Conservation (phyloP, 148 eudicot species). For the Vaccinium vitisidaea region DNA sequence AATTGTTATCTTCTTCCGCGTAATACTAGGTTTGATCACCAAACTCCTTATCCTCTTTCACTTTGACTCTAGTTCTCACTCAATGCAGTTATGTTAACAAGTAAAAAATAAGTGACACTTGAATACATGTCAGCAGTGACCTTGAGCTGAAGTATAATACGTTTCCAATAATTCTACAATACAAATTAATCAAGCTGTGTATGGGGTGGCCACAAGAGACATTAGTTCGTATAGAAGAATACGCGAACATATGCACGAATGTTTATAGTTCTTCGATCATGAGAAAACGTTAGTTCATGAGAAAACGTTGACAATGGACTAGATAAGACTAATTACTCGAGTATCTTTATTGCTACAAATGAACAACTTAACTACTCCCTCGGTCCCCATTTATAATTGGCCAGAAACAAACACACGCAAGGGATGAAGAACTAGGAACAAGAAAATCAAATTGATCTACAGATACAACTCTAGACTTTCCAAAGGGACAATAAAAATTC, state of each 20-base stretch:
- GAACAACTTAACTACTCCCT: background rate
- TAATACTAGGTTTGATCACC: too few species aligned
- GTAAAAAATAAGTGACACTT: background rate
- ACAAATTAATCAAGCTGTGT: background rate
- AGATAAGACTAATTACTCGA: background rate
- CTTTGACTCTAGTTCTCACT: background rate
- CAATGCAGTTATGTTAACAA: background rate
- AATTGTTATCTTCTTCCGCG: too few species aligned
- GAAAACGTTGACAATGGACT: background rate
- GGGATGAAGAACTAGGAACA: background rate
- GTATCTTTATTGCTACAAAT: background rate
- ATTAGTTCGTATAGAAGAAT: background rate
- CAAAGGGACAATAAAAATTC: background rate
- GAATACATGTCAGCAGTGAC: background rate
- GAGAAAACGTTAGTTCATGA: background rate
- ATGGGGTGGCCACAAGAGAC: background rate
- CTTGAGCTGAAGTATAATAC: background rate
- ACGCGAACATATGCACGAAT: background rate
- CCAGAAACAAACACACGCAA: background rate
- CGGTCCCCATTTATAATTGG: background rate
- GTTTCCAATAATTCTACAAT: background rate
- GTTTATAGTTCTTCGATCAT: background rate
- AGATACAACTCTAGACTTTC: background rate
- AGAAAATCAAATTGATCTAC: background rate
- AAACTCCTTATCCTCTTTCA: too few species aligned